Conservation (phyloP, 352 stramenopile species). For the Phytophthora chlamydospora region DNA sequence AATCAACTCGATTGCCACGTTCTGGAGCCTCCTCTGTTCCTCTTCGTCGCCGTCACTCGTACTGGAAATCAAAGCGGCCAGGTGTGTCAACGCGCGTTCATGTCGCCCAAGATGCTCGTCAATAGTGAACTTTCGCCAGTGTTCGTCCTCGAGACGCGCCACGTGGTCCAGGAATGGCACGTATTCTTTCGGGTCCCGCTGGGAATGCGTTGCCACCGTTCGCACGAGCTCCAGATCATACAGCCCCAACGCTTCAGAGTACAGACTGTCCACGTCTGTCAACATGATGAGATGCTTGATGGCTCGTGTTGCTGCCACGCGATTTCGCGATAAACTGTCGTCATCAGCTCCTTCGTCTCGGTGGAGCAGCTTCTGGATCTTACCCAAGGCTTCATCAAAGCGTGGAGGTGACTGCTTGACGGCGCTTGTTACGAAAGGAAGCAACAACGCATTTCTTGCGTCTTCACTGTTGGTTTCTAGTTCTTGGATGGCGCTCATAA, state of each 20-base stretch:
- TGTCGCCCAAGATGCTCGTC: constrained; percentile 57
- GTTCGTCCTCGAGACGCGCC: constrained; percentile 36
- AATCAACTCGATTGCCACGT: constrained; percentile 47
- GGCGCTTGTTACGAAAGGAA: constrained; percentile 67
- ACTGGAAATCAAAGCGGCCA: constrained; percentile 38
- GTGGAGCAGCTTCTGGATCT: constrained; percentile 45
- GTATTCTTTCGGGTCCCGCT: constrained; percentile 79
- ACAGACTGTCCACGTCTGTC: constrained; percentile 68
- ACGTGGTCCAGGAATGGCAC: constrained; percentile 67
- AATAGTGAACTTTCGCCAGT: constrained; percentile 63
- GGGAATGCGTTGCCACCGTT: constrained; percentile 62
- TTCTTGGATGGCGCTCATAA: constrained; percentile 46
- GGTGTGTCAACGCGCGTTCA: constrained; percentile 50
- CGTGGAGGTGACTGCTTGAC: constrained; percentile 72
- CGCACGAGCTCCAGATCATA: constrained; percentile 75
- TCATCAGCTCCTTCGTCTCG: constrained; percentile 1
- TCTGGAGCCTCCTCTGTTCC: constrained; percentile 28
- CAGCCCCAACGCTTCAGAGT: constrained; percentile 64
- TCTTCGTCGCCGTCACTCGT: constrained; percentile 26
- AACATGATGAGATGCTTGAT: constrained; percentile 82
- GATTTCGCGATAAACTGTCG: neutral
- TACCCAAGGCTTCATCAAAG: constrained; percentile 47
- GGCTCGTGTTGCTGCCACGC: constrained; percentile 44
- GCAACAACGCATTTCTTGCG: constrained; percentile 44
- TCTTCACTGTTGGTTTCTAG: constrained; percentile 25